Evolutionary conservation across 768 basidiomycete genomes (phyloP).

Genomic region (Clathrus columnatus): DNA sequence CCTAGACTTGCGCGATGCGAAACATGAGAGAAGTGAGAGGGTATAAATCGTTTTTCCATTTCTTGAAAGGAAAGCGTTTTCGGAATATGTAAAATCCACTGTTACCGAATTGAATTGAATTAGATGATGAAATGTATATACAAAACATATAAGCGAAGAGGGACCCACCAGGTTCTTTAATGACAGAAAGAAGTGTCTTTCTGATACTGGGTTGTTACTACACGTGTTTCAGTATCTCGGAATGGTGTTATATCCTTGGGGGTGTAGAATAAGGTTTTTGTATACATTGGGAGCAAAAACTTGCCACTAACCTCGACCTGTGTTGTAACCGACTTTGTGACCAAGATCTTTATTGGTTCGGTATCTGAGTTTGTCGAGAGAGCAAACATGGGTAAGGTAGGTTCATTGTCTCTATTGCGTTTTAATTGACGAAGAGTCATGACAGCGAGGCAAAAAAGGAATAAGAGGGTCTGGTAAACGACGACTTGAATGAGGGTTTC

Average conservation of each 20-base stretch:
- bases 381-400: not conserved
- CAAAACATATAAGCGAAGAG: not conserved
- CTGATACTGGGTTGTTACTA: not conserved
- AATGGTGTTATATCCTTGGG: not conserved
- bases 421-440: not conserved
- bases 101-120: not conserved
- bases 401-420: not conserved
- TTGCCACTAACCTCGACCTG: not conserved
- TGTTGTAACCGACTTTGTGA: not conserved
- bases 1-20: too few relatives aligned
- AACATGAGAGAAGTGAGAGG: too few relatives aligned
- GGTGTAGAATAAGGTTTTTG: not conserved
- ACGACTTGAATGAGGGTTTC: not conserved
- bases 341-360: not conserved
- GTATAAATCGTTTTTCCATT: too few relatives aligned
- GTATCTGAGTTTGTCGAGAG: not conserved
- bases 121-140: too few relatives aligned
- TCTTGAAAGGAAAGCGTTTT: too few relatives aligned
- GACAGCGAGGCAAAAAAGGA: not conserved
- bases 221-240: not conserved
- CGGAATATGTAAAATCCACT: too few relatives aligned
- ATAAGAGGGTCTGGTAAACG: not conserved
- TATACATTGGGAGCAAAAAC: not conserved
- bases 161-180: not conserved
- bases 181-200: not conserved